Percentiles rank a stretch among this genome's conserved stretches.
Evolutionary conservation across 768 basidiomycete species (phyloP).

Genomic region (Hygrocybe coccinea): DNA sequence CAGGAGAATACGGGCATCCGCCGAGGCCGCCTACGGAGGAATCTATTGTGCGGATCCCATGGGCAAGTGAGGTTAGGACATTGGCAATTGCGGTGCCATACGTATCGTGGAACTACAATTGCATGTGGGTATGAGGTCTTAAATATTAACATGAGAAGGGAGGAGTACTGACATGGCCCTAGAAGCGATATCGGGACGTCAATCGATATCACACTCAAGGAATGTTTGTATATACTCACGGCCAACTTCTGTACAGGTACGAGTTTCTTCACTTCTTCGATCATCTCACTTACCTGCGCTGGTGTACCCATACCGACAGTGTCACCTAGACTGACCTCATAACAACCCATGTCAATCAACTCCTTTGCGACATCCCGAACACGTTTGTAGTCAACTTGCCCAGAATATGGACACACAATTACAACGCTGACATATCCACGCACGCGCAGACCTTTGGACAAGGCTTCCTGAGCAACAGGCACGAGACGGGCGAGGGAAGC

Average conservation of each 20-base stretch:
- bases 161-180: conserved; percentile 51
- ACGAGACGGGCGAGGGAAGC: conserved; percentile 65
- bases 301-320: conserved; percentile 88
- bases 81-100: conserved; percentile 81
- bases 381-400: conserved; percentile 55
- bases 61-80: conserved; percentile 61
- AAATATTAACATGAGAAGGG: neutral
- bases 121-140: neutral
- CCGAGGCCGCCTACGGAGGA: conserved; percentile 85
- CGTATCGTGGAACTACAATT: conserved; percentile 80
- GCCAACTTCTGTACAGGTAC: conserved; percentile 68
- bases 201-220: too few relatives aligned
- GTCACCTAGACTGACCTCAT: conserved; percentile 88
- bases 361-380: conserved; percentile 69
- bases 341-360: conserved; percentile 86
- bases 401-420: conserved; percentile 84
- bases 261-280: conserved; percentile 62
- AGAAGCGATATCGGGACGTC: too few relatives aligned
- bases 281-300: conserved; percentile 55
- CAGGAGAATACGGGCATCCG: conserved; percentile 94
- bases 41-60: conserved; percentile 79
- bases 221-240: conserved; percentile 33
- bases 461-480: conserved; percentile 57
- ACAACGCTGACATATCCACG: conserved; percentile 84
- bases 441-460: conserved; percentile 59